These are phyloP conservation scores for Rhipidocladum racemiflorum DNA, from an alignment of 176 grass and related monocot species.

Conservation along the genomic window DNA sequence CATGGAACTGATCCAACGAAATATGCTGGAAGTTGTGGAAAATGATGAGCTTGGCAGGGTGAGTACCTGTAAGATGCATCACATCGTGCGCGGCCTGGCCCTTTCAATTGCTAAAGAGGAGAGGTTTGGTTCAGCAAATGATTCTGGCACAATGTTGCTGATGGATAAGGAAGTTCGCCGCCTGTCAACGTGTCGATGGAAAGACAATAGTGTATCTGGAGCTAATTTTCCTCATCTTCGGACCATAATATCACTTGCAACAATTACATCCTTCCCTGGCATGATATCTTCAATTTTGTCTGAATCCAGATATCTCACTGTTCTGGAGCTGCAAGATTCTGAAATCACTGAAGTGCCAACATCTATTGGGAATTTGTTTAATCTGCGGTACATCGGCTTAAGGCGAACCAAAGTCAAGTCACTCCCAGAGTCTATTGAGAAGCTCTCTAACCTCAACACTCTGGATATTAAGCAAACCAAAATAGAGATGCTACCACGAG, in stretches of 20 bases:
- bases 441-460: neutral
- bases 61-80: constrained; percentile 22
- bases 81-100: neutral
- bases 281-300: neutral
- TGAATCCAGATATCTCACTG: neutral
- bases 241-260: neutral
- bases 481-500: constrained; percentile 39
- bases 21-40: constrained; percentile 18
- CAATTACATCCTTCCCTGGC: neutral
- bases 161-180: constrained; percentile 10
- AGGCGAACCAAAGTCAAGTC: neutral
- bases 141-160: neutral
- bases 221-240: neutral
- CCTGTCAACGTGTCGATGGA: neutral
- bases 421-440: neutral
- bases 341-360: neutral
- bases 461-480: constrained; percentile 41
- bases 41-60: constrained; percentile 30
- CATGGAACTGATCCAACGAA: constrained; percentile 15
- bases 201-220: neutral
- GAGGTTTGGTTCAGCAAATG: neutral
- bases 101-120: neutral
- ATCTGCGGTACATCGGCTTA: neutral
- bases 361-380: neutral
- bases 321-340: neutral